Base-by-base conservation (phyloP, 2,329 filamentous ascomycete species). In the Colletotrichum tropicicola region DNA sequence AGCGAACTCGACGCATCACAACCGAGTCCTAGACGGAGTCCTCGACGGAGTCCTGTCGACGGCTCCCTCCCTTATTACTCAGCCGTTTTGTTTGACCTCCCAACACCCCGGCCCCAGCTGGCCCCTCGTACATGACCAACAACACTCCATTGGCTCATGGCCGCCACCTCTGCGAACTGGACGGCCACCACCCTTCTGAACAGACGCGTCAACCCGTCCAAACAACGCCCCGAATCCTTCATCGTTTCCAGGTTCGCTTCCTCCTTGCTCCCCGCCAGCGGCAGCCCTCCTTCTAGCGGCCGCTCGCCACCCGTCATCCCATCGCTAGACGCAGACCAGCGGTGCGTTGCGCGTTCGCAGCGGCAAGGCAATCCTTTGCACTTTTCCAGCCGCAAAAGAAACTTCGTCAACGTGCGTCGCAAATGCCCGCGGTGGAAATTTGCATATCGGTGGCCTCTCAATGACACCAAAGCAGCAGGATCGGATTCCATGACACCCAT, bases 151-250 rank as follows among this genome's bases (percentile, higher is more conserved):
- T 65, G 48, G 57, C 57, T 55, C 28, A 23, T 48, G 57, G 49
- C 28, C 41, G 47, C 19, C 52, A 17, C 41, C 21, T 45, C 32
- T 12, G 28, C 21, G 32, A 43, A 5, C 32, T 35, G 12, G 32
- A 13, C 32, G 5, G 27, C 39, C 6, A 23, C 37, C 39, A 63
- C 59, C 54, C 39, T n/a, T n/a, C n/a, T n/a, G 45, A 48, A 13
- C 27, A 57, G 21, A 61, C 61, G 49, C 49, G 56, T 55, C 61
- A 65, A 60, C 27, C 21, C 32, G 17, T 44, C 41, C 41, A 28
- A n/a, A 39, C 41, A 64, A 30, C 12, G 27, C 41, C 44, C 21
- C 15, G 43, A n/a, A 61, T 55, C 61, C 51, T 61, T 44, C 49
- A 28, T 35, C 44, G n/a, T n/a, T n/a, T n/a, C n/a, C n/a, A n/a